A percentile compares a stretch with the other conserved stretches of the same genome.
Conservation (phyloP, 139 green algal genomes). For the Raphidocelis subcapitata region DNA sequence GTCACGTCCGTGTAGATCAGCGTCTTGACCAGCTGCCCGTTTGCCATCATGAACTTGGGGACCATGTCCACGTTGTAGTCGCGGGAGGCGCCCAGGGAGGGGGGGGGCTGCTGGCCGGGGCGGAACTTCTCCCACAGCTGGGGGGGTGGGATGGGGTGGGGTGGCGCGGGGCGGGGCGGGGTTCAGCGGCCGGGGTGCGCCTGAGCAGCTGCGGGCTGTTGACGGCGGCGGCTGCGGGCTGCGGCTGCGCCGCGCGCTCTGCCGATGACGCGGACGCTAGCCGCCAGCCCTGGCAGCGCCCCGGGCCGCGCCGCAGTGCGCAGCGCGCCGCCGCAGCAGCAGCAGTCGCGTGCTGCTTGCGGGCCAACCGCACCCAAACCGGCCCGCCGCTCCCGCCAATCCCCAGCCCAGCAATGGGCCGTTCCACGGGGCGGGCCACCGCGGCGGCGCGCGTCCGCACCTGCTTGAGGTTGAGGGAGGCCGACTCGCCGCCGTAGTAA, state of each 20-base stretch:
- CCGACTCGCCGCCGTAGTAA: constrained; percentile 97
- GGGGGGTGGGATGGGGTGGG: not conserved
- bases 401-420: no score
- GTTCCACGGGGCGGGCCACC: no score
- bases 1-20: constrained; percentile 97
- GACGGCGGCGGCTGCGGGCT: not conserved
- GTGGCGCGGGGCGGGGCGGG: constrained; percentile 3
- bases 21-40: constrained; percentile 86
- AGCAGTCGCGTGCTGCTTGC: no score
- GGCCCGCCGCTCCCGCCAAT: no score
- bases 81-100: constrained; percentile 73
- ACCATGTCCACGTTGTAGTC: constrained; percentile 99
- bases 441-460: no score
- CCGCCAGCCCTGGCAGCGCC: no score
- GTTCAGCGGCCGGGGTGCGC: no score
- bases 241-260: not conserved
- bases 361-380: no score
- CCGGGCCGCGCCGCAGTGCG: no score
- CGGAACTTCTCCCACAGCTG: constrained; percentile 95
- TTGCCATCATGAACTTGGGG: constrained; percentile 99
- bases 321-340: no score
- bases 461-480: constrained; percentile 94
- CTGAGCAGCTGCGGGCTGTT: no score
- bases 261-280: not conserved
- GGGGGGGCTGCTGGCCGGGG: constrained; percentile 57